Base-by-base conservation (phyloP, 1,284 basidiomycete species). In the Puccinia triticina region DNA sequence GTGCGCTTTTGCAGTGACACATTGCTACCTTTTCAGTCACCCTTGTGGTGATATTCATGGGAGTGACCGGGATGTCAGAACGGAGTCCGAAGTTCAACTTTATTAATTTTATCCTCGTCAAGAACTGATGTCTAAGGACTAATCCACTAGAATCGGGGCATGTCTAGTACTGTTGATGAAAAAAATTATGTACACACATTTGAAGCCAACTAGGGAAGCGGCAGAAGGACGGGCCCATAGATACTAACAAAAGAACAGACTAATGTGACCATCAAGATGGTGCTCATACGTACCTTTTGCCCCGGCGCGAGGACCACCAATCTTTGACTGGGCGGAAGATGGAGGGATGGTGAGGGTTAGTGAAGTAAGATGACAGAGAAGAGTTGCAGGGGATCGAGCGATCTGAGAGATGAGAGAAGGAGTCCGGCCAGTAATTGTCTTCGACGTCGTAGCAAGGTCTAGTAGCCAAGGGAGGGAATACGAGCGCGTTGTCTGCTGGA, bases 331-430 rank as follows among this genome's bases (percentile, higher is more conserved):
- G 61, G 14, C 34, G 61, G 18, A 66, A 7, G 18, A 66, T 18
- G 2, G 61, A 66, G 34, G 18, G 16, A 40, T 1, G 34, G 8
- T 14, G 59, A 32, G 59, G 29, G 29, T 34, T 61, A 61, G 59
- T 61, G 34, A 61, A 34, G 29, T 34, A 34, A 32, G 59, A 61
- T 8, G 59, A 29, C 29, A 61, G 29, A 34, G 59, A 61, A 11
- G 29, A 34, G 34, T 66, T 40, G 34, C 34, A 40, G 34, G 61
- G 61, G 34, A 14, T n/a, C 5, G 61, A 66, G 14, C 32, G 34
- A 14, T 66, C 34, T 37, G 61, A 66, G 61, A 66, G 61, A 40
- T 66, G 26, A 40, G 32, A 66, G 61, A 40, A 40, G 34, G 61
- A 66, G 61, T 66, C 61, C 18, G 61, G 61, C 34, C 34, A 66